Evolutionary conservation across 441 rosid species (phyloP), one percentile per base, ranked within the genome.

Genomic region (Eugenia klotzschiana): DNA sequence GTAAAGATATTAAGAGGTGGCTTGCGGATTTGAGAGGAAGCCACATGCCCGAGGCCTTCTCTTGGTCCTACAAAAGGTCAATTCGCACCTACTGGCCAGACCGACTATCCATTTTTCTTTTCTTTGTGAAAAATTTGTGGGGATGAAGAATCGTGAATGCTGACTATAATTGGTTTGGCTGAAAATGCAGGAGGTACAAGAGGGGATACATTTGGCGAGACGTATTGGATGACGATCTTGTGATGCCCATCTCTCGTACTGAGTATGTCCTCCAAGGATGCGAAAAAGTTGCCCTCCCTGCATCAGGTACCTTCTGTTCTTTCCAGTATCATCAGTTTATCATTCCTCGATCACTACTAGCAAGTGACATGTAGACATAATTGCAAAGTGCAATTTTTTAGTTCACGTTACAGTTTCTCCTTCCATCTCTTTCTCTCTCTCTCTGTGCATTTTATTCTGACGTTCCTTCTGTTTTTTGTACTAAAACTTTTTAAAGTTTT

Each of bases 1-100:
- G 20, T 46, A 69, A 93, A 93, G 96, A 95, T 87, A 90, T 95
- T n/a, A 94, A 94, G 88, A 87, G 91, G 88, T 91, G 98, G 98
- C 87, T 95, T 80, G 91, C 88, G 0, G 92, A 92, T 18, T 87
- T 92, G 90, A 87, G 96, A 81, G 97, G 98, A 52, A 91, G 90
- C 86, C 93, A 93, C 12, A 85, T 94, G 92, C 93, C 95, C 8
- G 90, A 88, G 51, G 85, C 92, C 40, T 95, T 92, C 81, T 55
- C 88, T 81, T 94, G 96, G 98, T 93, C 97, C n/a, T 93, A 91
- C 74, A 93, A 94, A 84, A 94, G 95, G 98, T 94, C 82, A 6
- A 50, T 20, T 8, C 5, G 10, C 43, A 64, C 74, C n/a, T 72
- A 12, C 16, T 10, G 57, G 10, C 51, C 51, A 6, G n/a, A 3